Base-by-base conservation (phyloP, 495 filamentous ascomycete genomes). In the Aspergillus homomorphus region DNA sequence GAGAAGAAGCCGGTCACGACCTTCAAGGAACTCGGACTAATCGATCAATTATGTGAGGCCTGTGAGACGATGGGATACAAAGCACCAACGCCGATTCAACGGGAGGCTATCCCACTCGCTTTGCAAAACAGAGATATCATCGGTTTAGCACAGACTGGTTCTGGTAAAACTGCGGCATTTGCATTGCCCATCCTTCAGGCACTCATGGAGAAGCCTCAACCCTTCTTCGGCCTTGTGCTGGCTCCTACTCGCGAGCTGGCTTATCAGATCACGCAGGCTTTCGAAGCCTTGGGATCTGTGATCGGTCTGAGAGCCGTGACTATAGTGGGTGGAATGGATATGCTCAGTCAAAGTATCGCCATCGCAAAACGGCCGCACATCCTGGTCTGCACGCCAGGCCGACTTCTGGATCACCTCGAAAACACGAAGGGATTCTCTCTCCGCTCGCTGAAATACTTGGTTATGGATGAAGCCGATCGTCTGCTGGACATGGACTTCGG, bases 401-500 rank as follows among this genome's bases (percentile, higher is more conserved):
- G 94, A 53, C 74, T 98, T 12, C 78, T 97, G 2, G 94, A 98
- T 64, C 94, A 98, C 69, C 77, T 97, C 10, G 92, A 98, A 70
- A 96, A 96, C 69, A 98, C 94, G 7, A 96, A 96, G 69, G 93
- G 94, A 9, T 98, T 98, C 72, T 89, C 86, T 8, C 74, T 97
- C 41, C 83, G 85, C 6, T 76, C 75, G 16, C 75, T 97, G 4
- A 90, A 91, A 64, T 96, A 92, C 64, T 81, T 97, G 0, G 91
- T 95, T 38, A 90, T 97, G 83, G 94, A 97, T 63, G 94, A 98
- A 73, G 94, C 93, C 24, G 93, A 98, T 68, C 80, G 91, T 38
- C 80, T 98, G 0, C 82, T 98, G 0, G 94, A 98, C 67, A 85
- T 96, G 71, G 93, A 97, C 72, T 98, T 97, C 67, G 94, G 91